Evolutionary conservation across 495 filamentous ascomycete genomes (phyloP), one percentile per base, ranked within the genome.

Genomic region (Tuber aestivum): DNA sequence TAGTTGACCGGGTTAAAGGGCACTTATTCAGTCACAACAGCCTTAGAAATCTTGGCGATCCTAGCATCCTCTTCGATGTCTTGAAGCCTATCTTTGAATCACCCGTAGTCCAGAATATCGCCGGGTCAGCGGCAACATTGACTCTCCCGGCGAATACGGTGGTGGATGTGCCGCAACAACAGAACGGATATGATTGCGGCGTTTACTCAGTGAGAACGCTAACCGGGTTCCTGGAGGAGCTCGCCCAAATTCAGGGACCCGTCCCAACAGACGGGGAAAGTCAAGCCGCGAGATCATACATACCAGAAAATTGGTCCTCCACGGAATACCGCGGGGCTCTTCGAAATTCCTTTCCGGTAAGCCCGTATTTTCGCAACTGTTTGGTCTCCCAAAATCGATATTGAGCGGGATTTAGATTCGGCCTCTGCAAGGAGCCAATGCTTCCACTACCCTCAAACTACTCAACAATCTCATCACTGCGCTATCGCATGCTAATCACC

Each of bases 161-260:
- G n/a, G 56, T 61, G 56, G 27, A 16, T 61, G n/a, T 61, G 12
- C 56, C 56, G 12, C 38, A 69, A 7, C 76, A 78, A 12, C n/a
- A 2, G 20, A 78, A 78, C 32, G 23, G 70, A 8, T 45, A 27
- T 18, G 77, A 78, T 41, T 78, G 77, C 48, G 77, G 77, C 8
- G 23, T 73, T 70, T 78, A 45, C 18, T 20, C 38, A 23, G 10
- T 78, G 32, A 41, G 37, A 37, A 56, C 48, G 20, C 27, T 77
- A 12, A 12, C 41, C 44, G 27, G 20, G 40, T 77, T 78, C 35
- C 18, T 78, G 4, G 27, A 32, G 6, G 18, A 5, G 20, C 41
- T 78, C 16, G 10, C 2, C 2, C 6, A 8, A 23, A 14, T 21
- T 41, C 8, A 18, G n/a, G 56, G 56, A 61, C 56, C 56, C n/a